phyloP scores from a whole-genome alignment of 441 rosid species.

The Lepidium campestre region DNA sequence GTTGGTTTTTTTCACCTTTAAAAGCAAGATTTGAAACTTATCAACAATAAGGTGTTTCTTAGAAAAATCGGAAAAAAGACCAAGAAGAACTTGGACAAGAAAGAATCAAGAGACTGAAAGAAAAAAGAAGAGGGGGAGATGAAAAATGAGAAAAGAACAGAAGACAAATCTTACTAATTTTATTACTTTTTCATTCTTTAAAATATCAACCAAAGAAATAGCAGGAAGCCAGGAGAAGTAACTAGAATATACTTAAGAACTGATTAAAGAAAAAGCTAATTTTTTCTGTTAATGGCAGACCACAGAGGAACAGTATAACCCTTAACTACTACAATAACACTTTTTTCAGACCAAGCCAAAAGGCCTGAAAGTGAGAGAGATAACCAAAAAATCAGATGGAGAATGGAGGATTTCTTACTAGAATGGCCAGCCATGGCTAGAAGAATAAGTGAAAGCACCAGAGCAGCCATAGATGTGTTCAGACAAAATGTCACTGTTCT shows the following conservation, averaged over 20 bases:
- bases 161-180: not conserved
- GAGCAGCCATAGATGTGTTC: conserved; percentile 42
- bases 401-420: conserved; percentile 38
- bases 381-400: conserved; percentile 10
- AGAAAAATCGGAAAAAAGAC: not conserved
- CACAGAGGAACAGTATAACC: conserved; percentile 15
- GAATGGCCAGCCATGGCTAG: conserved; percentile 62
- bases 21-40: not conserved
- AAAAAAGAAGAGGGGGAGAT: not conserved
- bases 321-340: not conserved
- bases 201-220: not conserved
- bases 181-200: not conserved
- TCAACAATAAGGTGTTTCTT: not conserved
- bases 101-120: not conserved
- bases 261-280: not conserved
- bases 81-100: not conserved
- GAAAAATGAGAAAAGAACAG: not conserved
- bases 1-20: not conserved
- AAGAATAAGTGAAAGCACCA: conserved; percentile 47
- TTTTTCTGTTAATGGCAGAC: not conserved
- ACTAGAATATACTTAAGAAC: not conserved
- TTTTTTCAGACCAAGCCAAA: not conserved
- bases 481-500: conserved; percentile 17
- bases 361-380: not conserved
- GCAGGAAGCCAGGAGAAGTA: not conserved